Evolutionary conservation across 2,329 filamentous ascomycete genomes (phyloP), one percentile per base, ranked within the genome.

Genomic region (Exserohilum rostratum): DNA sequence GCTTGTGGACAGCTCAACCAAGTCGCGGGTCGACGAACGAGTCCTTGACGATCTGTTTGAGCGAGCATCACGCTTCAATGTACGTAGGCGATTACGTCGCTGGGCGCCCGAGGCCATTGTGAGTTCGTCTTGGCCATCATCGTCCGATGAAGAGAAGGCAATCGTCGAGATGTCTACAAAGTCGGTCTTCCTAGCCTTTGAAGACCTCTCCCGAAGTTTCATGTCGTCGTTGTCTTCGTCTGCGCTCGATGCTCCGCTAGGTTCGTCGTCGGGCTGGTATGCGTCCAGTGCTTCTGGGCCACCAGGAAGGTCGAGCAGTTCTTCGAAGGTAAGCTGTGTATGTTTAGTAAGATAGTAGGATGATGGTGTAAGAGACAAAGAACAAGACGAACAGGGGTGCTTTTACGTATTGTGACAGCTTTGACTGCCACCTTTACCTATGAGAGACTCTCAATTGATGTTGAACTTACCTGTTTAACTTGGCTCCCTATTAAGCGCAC

Each of bases 281-380:
- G 70, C 60, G 31, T 78, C 66, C 18, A 84, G 69, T 15, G 80
- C 80, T 55, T 74, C 71, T 42, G 72, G 64, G 15, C 83, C 82
- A 66, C 82, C 80, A 9, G 76, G 68, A 25, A 80, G 72, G 2
- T 69, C 57, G 11, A 81, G 60, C 3, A 85, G 71, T 29, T 78
- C 68, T 30, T 80, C 71, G 29, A 80, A 77, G 12, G 75, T 63
- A 10, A 83, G 69, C 82, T 85, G 18, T 7, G 13, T 30, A 46
- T 27, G 40, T 25, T 38, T n/a, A 42, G 46, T 34, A 35, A 22
- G 34, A 58, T 39, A 58, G 37, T 5, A 30, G 11, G 9, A 48
- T 35, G 3, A 22, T 18, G 30, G 20, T 45, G 12, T 46, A 20
- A 13, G 18, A 15, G 20, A 31, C 40, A 46, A 30, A 31, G 3